Evolutionary conservation across 2,329 filamentous ascomycete species (phyloP).

Genomic region (Onygena corvina): DNA sequence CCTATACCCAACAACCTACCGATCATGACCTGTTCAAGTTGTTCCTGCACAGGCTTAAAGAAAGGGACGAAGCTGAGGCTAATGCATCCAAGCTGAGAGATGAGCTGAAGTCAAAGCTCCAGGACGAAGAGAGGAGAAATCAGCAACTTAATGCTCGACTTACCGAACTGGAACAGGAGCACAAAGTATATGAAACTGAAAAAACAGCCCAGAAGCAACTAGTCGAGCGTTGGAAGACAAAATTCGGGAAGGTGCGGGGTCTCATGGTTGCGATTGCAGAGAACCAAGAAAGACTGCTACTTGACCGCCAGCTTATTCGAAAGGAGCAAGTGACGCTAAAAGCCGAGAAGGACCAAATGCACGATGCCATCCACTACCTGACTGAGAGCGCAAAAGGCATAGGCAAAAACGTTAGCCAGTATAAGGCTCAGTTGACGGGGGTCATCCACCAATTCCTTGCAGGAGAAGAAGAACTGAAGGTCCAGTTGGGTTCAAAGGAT

Average conservation of each 20-base stretch:
- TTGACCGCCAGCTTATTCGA: constrained; percentile 23
- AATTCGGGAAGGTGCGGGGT: constrained; percentile 23
- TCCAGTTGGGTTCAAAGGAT: not conserved
- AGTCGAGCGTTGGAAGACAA: constrained; percentile 27
- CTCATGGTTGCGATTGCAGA: constrained; percentile 26
- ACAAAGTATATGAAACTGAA: constrained; percentile 19
- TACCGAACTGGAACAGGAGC: constrained; percentile 13
- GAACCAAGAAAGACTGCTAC: constrained; percentile 24
- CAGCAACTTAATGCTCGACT: constrained; percentile 20
- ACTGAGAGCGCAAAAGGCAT: constrained; percentile 17
- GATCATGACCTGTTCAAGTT: constrained; percentile 29
- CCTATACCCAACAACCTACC: constrained; percentile 16
- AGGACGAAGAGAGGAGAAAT: constrained; percentile 22
- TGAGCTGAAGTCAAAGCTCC: constrained; percentile 22
- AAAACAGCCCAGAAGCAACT: constrained; percentile 17
- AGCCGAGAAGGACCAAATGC: constrained; percentile 21
- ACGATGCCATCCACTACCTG: constrained; percentile 19
- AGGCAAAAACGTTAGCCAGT: constrained; percentile 15
- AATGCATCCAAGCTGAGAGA: constrained; percentile 17
- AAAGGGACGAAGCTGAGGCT: constrained; percentile 26
- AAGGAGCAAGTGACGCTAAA: constrained; percentile 18
- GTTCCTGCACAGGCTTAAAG: constrained; percentile 25
- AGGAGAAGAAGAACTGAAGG: constrained; percentile 20
- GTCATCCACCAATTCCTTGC: constrained; percentile 16
- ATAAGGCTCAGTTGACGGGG: constrained; percentile 17